Evolutionary conservation across 768 basidiomycete species (phyloP), one percentile per base, ranked within the genome.

Genomic region (Tylopilus sp.): DNA sequence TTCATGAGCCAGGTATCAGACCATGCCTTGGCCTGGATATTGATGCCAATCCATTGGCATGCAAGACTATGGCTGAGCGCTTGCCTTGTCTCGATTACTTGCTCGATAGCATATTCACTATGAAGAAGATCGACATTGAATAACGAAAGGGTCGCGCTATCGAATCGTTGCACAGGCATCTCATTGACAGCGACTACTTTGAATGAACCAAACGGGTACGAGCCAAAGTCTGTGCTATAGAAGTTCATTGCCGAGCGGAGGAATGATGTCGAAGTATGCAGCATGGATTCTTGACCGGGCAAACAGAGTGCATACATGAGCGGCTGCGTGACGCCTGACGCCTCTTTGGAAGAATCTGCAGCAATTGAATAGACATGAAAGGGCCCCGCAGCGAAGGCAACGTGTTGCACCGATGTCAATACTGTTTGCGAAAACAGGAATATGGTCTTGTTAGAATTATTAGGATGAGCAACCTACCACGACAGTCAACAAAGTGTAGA

Each of bases 1-100:
- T 96, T 93, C 52, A 95, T 86, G n/a, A 99, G 83, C 97, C 97
- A 99, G 24, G 86, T 82, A 70, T 99, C 97, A 13, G 92, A 88
- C 83, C 91, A 92, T 26, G 85, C 81, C 74, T 92, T 93, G 48
- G 88, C 94, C 52, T 93, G 86, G 63, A 99, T 92, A 70, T 98
- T 96, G 71, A 99, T 85, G 25, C 97, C 95, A 50, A 91, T 79
- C 97, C 97, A 99, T 71, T 99, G 97, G 57, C 86, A 91, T 9
- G 94, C 95, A 30, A 98, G 79, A 6, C 92, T 87, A 66, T 98
- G 92, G 25, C 86, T 79, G 44, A 99, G 79, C 28, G 84, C 78
- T 52, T 94, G 92, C 14, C 96, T 79, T 1, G 93, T 88, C 66
- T 97, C 93, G 61, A 92, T 79, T 0, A 91, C 92, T 69, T 95